Evolutionary conservation across 352 stramenopile genomes (phyloP), one percentile per base, ranked within the genome.

Genomic region (Phytophthora boehmeriae): DNA sequence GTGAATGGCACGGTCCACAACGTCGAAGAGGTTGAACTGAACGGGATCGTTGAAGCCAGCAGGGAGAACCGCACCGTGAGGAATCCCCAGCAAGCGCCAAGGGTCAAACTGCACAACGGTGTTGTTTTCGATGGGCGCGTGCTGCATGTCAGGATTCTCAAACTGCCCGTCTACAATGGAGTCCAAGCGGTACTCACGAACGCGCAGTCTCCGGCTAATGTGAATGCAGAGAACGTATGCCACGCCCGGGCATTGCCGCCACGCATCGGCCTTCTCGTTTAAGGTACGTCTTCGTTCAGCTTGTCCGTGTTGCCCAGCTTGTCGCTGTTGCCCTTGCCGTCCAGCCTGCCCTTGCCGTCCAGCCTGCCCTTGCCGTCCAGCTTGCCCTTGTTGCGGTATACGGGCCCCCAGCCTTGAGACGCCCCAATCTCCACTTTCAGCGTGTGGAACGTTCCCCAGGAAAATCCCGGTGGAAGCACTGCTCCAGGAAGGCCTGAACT

Each of bases 351-450:
- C n/a, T n/a, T n/a, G n/a, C n/a, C n/a, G n/a, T n/a, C n/a, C n/a
- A n/a, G n/a, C n/a, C n/a, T n/a, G n/a, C n/a, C n/a, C n/a, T n/a
- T n/a, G n/a, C n/a, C n/a, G n/a, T n/a, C n/a, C n/a, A n/a, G n/a
- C n/a, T n/a, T n/a, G 19, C 47, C 20, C 11, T 22, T 20, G 13
- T 20, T 17, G 30, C 43, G 38, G 43, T 42, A 1, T 9, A 4
- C 27, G 25, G 17, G 6, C 4, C 47, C 32, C 47, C 47, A 45
- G 9, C 9, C 17, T 34, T 54, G 47, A 14, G 3, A 17, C 10
- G 41, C 45, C 23, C 45, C 45, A 53, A 53, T 13, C 25, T 53
- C 28, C 28, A 54, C 32, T 44, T 54, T 54, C 47, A 54, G 47
- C 11, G 47, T 54, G 11, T 54, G 32, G 34, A 44, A 44, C 8